These are phyloP conservation scores for Cyclanthera cordifolia DNA, from an alignment of 306 rosid species.

Conservation along the genomic window DNA sequence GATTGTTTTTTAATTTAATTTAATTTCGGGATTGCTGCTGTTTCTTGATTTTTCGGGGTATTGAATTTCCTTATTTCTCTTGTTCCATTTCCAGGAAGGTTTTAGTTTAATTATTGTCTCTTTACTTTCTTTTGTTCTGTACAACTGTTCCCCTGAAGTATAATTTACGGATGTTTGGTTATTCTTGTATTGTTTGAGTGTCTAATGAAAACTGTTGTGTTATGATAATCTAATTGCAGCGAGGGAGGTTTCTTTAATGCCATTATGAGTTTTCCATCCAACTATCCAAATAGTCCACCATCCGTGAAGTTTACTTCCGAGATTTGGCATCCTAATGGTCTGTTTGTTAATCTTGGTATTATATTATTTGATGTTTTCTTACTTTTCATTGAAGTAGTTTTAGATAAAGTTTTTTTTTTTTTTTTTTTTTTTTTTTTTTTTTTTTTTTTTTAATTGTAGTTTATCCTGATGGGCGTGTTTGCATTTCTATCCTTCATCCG, in stretches of 20 bases:
- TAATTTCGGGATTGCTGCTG: background rate
- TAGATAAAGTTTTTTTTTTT: background rate
- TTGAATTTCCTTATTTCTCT: background rate
- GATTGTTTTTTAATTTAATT: background rate
- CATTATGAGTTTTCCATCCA: conserved; percentile 81
- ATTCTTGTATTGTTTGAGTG: background rate
- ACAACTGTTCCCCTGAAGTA: background rate
- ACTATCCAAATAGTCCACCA: conserved; percentile 95
- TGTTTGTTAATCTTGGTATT: conserved; percentile 20
- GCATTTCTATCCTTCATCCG: conserved; percentile 96
- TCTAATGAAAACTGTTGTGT: background rate
- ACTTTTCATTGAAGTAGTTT: conserved; percentile 11
- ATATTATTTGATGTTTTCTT: background rate
- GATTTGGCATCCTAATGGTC: conserved; percentile 95
- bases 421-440: background rate
- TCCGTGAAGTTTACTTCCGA: conserved; percentile 78
- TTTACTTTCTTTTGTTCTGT: background rate
- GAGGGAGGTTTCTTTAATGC: conserved; percentile 98
- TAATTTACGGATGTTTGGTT: background rate
- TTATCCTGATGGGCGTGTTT: conserved; percentile 95
- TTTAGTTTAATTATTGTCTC: too few relatives aligned
- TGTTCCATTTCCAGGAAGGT: background rate
- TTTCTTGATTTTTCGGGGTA: background rate
- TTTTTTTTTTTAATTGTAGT: conserved; percentile 31
- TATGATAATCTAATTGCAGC: conserved; percentile 33